These are phyloP conservation scores for Lachancea fermentati DNA, from an alignment of 805 yeast species.

Conservation along the genomic window DNA sequence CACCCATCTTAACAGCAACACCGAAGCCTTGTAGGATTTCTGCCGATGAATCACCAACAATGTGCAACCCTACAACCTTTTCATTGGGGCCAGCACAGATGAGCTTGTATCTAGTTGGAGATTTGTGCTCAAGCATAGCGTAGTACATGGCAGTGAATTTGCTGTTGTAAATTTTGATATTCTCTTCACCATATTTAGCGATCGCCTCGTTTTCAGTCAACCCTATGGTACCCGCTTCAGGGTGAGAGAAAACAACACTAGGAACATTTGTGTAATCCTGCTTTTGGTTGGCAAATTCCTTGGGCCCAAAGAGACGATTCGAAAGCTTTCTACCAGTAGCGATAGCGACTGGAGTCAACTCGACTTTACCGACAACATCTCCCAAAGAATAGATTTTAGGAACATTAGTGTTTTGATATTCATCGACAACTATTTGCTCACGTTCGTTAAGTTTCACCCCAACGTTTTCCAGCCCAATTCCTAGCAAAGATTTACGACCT, in stretches of 20 bases:
- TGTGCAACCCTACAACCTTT: slow-evolving; percentile 91
- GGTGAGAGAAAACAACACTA: slow-evolving; percentile 95
- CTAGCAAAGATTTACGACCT: slow-evolving; percentile 77
- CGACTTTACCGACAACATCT: slow-evolving; percentile 89
- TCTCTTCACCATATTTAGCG: slow-evolving; percentile 69
- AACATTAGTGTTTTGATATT: slow-evolving; percentile 76
- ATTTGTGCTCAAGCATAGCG: slow-evolving; percentile 74
- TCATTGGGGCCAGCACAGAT: slow-evolving; percentile 75
- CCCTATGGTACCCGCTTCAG: slow-evolving; percentile 95
- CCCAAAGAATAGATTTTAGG: slow-evolving; percentile 79
- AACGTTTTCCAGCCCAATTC: slow-evolving; percentile 69
- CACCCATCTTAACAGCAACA: slow-evolving; percentile 98
- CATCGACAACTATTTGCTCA: slow-evolving; percentile 73
- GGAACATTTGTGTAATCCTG: slow-evolving; percentile 86
- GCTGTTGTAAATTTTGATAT: slow-evolving; percentile 76
- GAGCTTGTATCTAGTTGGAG: slow-evolving; percentile 83
- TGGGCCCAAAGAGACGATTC: slow-evolving; percentile 86
- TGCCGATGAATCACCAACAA: slow-evolving; percentile 85
- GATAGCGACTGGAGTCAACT: slow-evolving; percentile 96
- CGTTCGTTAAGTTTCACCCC: slow-evolving; percentile 58
- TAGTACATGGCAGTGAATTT: slow-evolving; percentile 89
- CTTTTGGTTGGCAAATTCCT: slow-evolving; percentile 60
- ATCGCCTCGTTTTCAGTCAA: slow-evolving; percentile 73
- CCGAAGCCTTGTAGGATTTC: slow-evolving; percentile 98
- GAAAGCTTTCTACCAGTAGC: slow-evolving; percentile 95